phyloP scores from a whole-genome alignment of 208 protist genomes.

The Acanthamoeba triangularis region DNA sequence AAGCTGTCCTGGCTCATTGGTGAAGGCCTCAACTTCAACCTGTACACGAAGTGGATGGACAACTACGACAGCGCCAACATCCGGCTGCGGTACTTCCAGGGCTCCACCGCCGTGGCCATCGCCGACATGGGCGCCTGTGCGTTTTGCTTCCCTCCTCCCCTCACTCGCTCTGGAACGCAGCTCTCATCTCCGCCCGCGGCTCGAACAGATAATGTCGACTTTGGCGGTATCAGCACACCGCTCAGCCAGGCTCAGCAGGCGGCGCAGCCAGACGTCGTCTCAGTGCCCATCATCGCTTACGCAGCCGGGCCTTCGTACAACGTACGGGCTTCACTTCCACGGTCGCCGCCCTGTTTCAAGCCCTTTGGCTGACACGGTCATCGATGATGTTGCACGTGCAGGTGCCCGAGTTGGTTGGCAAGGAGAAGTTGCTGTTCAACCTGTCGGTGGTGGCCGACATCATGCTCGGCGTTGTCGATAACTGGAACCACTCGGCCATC shows the following conservation, averaged over 20 bases:
- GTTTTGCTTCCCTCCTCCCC: neutral
- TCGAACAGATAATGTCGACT: conserved; percentile 34
- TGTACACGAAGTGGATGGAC: conserved; percentile 38
- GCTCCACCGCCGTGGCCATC: neutral
- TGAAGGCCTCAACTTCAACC: conserved; percentile 44
- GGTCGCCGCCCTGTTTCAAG: neutral
- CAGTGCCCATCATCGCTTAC: conserved; percentile 4
- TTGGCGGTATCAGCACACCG: neutral
- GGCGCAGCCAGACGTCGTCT: neutral
- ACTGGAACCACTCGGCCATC: conserved; percentile 1
- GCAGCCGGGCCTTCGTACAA: neutral
- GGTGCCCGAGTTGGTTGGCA: conserved; percentile 35
- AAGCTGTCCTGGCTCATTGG: conserved; percentile 45
- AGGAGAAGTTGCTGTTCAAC: conserved; percentile 43
- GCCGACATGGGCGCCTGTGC: neutral
- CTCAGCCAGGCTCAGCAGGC: neutral
- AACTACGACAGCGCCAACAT: neutral
- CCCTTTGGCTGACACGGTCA: neutral
- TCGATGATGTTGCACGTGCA: neutral
- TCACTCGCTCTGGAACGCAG: neutral
- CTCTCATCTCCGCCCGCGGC: too few species aligned
- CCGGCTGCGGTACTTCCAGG: conserved; percentile 19
- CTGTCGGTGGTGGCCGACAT: conserved; percentile 20
- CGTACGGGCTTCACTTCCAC: neutral
- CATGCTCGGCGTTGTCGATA: conserved; percentile 34